Evolutionary conservation across 2,329 filamentous ascomycete genomes (phyloP).

Genomic region (Penicillium hesseltinei): DNA sequence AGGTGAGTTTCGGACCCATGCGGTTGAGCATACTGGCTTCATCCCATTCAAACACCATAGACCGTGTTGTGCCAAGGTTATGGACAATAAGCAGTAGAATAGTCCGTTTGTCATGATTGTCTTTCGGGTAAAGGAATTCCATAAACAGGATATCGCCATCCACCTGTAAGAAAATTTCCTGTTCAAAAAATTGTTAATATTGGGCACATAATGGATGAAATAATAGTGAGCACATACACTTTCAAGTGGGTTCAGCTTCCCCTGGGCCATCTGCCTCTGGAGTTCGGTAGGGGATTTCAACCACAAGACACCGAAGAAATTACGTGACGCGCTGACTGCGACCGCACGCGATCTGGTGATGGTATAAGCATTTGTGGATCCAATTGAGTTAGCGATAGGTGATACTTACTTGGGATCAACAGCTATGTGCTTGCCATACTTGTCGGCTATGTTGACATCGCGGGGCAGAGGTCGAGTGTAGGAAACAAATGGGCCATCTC

Average conservation of each 20-base stretch:
- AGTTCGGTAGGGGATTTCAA: conserved; percentile 57
- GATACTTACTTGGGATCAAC: conserved; percentile 70
- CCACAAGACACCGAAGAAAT: conserved; percentile 69
- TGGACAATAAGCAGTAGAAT: conserved; percentile 68
- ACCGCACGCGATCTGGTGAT: conserved; percentile 51
- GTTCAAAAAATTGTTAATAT: not conserved
- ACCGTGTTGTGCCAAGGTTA: conserved; percentile 45
- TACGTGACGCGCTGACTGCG: conserved; percentile 69
- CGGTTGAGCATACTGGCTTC: conserved; percentile 51
- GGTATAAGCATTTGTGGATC: not conserved
- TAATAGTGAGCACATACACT: conserved; percentile 40
- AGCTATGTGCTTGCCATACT: conserved; percentile 65
- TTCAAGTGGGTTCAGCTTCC: conserved; percentile 60
- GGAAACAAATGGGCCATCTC: conserved; percentile 59
- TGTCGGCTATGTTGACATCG: conserved; percentile 52
- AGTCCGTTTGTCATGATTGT: conserved; percentile 65
- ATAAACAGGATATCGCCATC: conserved; percentile 79
- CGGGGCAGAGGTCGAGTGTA: conserved; percentile 60
- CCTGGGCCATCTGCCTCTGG: conserved; percentile 51
- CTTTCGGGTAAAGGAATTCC: conserved; percentile 75
- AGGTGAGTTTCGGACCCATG: conserved; percentile 40
- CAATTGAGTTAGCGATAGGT: not conserved
- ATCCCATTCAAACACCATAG: conserved; percentile 55
- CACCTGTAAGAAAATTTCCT: conserved; percentile 53
- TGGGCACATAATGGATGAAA: not conserved